Base-by-base conservation (phyloP, 1,284 basidiomycete species). In the Austroboletus olivaceoglutinosus region DNA sequence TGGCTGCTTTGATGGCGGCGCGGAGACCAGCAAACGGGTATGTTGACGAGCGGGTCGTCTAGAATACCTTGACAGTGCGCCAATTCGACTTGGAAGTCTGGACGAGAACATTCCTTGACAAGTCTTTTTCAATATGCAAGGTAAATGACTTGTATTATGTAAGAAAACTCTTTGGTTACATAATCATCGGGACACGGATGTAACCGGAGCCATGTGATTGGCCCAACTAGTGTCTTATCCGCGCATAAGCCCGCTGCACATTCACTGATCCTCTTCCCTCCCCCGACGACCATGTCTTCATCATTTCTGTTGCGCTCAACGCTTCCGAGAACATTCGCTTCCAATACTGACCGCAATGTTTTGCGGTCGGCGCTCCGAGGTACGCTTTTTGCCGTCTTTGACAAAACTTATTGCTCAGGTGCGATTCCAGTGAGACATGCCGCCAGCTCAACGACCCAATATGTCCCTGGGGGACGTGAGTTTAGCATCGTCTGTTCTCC, bases 381-480 rank as follows among this genome's bases (percentile, higher is more conserved):
- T 74, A 45, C 21, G 63, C 46, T 8, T 31, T 48, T 27, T 19
- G 10, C 54, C 18, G 5, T 27, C 30, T 45, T 44, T 27, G 19
- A 23, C 16, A 23, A 12, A 19, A 18, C 7, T n/a, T 19, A 40
- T 43, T 18, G 52, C 46, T 52, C 51, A 55, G 44, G 25, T 30
- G 33, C 49, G 53, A 22, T 50, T 36, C 12, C 27, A 75, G 74
- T 64, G 49, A 71, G 74, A 69, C 65, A 67, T 57, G 62, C 68
- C 21, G 65, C 68, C 51, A 70, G 62, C 48, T 58, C 58, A 13
- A 58, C 63, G 7, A 23, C 58, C 3, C 55, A 64, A 43, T 86
- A 86, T 60, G 85, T 86, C 58, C 83, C 85, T 36, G 85, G 86
- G 52, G 85, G 85, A 62, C 85, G 85, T 87, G 62, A 63, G 85